A percentile compares a stretch with the other conserved stretches of the same genome.
These are phyloP conservation scores for Phalaenopsis hybrid DNA, from an alignment of 116 monocot genomes.

Conservation along the genomic window DNA sequence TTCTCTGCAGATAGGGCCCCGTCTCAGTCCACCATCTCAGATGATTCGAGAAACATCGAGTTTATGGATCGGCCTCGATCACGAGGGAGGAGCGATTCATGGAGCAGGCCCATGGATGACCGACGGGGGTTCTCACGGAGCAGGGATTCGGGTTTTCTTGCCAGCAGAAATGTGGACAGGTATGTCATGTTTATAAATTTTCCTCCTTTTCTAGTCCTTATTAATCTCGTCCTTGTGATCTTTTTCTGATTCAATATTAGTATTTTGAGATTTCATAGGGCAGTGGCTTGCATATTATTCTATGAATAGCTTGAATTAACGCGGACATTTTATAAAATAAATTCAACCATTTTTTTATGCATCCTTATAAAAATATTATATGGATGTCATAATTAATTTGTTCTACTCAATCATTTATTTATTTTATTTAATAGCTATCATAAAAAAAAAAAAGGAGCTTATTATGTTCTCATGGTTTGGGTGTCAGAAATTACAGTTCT, in stretches of 20 bases:
- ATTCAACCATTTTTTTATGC: too few relatives aligned
- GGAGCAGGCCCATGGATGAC: conserved; percentile 48
- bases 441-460: not conserved
- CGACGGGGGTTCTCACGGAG: conserved; percentile 47
- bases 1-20: conserved; percentile 34
- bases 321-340: not conserved
- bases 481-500: too few relatives aligned
- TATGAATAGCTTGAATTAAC: not conserved
- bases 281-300: not conserved
- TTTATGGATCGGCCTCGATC: conserved; percentile 60
- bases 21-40: conserved; percentile 40
- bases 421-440: too few relatives aligned
- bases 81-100: conserved; percentile 41
- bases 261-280: not conserved
- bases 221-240: not conserved
- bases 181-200: conserved; percentile 4
- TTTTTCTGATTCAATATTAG: not conserved
- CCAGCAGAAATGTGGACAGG: conserved; percentile 49
- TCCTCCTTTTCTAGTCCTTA: not conserved
- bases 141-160: conserved; percentile 48
- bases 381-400: too few relatives aligned
- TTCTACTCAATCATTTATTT: too few relatives aligned
- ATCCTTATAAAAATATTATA: too few relatives aligned
- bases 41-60: conserved; percentile 42
- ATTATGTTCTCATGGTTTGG: not conserved